Percentiles rank a stretch among this genome's conserved stretches.
These are phyloP conservation scores for Lactarius pseudohatsudake DNA, from an alignment of 768 basidiomycete genomes.

Conservation along the genomic window DNA sequence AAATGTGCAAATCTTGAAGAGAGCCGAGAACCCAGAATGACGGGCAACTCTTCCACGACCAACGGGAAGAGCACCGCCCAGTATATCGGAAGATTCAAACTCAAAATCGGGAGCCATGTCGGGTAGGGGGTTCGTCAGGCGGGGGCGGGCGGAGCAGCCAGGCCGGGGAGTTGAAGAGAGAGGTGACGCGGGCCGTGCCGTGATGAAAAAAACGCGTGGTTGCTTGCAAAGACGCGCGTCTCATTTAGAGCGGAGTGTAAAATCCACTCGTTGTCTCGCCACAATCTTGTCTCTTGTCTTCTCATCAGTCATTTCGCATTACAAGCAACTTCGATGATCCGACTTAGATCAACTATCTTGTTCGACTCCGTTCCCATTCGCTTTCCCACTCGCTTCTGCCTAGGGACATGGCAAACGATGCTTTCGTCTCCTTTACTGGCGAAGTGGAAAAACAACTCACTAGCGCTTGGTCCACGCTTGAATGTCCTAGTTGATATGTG, in stretches of 20 bases:
- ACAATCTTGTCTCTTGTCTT: neutral
- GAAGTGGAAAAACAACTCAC: conserved; percentile 58
- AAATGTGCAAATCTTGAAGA: conserved; percentile 26
- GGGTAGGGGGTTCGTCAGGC: conserved; percentile 30
- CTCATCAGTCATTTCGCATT: neutral
- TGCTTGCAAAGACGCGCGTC: conserved; percentile 3
- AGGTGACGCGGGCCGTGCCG: conserved; percentile 16
- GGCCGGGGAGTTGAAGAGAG: neutral
- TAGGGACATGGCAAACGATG: conserved; percentile 70
- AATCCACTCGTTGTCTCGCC: neutral
- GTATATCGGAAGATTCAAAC: conserved; percentile 58
- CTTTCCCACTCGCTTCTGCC: conserved; percentile 64
- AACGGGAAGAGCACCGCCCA: conserved; percentile 50
- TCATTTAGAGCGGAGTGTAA: conserved; percentile 22
- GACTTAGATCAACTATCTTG: conserved; percentile 22
- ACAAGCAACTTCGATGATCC: neutral
- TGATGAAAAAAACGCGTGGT: conserved; percentile 18
- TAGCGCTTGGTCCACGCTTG: conserved; percentile 73
- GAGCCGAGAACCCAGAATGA: conserved; percentile 20
- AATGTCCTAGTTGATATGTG: conserved; percentile 52
- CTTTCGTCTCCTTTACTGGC: conserved; percentile 78
- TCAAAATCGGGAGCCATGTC: conserved; percentile 57
- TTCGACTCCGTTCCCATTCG: conserved; percentile 47
- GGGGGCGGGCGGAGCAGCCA: conserved; percentile 30
- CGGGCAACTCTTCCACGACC: conserved; percentile 28